phyloP scores from a whole-genome alignment of 75 land plant species.

The Azolla pinnata region DNA sequence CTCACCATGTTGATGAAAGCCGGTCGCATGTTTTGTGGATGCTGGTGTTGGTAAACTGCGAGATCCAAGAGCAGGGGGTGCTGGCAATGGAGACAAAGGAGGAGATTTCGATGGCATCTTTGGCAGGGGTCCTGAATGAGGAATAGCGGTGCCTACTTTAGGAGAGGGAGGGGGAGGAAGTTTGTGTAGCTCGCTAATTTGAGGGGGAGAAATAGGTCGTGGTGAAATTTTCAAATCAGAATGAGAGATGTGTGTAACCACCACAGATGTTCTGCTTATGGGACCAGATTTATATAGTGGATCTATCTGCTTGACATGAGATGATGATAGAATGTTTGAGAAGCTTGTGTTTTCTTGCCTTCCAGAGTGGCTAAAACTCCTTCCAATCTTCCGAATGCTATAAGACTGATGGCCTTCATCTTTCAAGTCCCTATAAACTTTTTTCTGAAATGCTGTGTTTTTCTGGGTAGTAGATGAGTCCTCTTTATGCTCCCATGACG shows the following conservation, averaged over 20 bases:
- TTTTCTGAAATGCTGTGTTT: too few species aligned
- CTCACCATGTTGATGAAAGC: neutral
- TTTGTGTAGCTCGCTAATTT: constrained; percentile 15
- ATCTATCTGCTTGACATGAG: neutral
- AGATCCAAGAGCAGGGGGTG: neutral
- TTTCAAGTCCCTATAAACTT: too few species aligned
- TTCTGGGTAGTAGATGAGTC: too few species aligned
- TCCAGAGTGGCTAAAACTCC: constrained; percentile 23
- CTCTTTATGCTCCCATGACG: too few species aligned
- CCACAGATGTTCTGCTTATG: constrained; percentile 1
- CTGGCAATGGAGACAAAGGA: constrained; percentile 1
- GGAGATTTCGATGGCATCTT: neutral
- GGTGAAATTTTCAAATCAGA: neutral
- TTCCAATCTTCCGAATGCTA: neutral
- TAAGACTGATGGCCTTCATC: too few species aligned
- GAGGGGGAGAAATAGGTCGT: constrained; percentile 2
- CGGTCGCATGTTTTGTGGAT: neutral
- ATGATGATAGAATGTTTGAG: neutral
- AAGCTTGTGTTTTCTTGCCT: neutral
- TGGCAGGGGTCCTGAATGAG: constrained; percentile 8
- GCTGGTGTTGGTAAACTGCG: constrained; percentile 5
- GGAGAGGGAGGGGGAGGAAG: constrained; percentile 12
- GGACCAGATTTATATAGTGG: constrained; percentile 9
- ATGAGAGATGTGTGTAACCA: neutral
- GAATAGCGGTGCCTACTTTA: neutral